Evolutionary conservation across 2,329 filamentous ascomycete genomes (phyloP).

Genomic region (Colletotrichum kahawae): DNA sequence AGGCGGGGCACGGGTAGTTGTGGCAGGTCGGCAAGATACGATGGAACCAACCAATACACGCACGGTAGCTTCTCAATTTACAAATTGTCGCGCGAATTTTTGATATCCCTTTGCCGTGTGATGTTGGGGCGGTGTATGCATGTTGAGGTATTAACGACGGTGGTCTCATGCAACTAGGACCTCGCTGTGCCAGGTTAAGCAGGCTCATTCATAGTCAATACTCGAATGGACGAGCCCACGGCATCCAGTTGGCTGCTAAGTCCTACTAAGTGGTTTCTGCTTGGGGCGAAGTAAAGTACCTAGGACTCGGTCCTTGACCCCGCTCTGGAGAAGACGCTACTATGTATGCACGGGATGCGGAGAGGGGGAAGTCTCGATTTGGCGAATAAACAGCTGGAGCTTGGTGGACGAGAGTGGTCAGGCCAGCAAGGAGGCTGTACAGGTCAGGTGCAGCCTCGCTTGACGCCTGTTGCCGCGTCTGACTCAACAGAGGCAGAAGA

Average conservation of each 20-base stretch:
- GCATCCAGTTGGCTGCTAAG: background rate
- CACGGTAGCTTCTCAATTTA: constrained; percentile 20
- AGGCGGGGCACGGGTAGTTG: constrained; percentile 19
- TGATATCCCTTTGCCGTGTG: background rate
- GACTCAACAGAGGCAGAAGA: background rate
- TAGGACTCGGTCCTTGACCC: background rate
- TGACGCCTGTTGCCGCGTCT: background rate
- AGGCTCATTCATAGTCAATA: background rate
- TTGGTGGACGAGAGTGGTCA: background rate
- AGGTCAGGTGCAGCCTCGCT: constrained; percentile 15
- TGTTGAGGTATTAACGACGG: background rate
- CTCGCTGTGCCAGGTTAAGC: background rate
- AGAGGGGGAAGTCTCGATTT: background rate
- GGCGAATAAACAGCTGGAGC: background rate
- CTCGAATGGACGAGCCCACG: background rate
- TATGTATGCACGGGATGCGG: background rate
- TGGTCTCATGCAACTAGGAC: background rate
- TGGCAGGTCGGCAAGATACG: background rate
- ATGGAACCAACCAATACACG: constrained; percentile 6
- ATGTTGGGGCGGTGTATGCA: background rate
- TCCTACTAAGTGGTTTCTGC: background rate
- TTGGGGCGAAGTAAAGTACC: background rate
- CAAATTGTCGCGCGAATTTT: background rate
- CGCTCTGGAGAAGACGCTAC: background rate
- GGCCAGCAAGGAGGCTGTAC: constrained; percentile 14